Evolutionary conservation across 345 rosid genomes (phyloP), one percentile per base, ranked within the genome.

Genomic region (Microthlaspi erraticum): DNA sequence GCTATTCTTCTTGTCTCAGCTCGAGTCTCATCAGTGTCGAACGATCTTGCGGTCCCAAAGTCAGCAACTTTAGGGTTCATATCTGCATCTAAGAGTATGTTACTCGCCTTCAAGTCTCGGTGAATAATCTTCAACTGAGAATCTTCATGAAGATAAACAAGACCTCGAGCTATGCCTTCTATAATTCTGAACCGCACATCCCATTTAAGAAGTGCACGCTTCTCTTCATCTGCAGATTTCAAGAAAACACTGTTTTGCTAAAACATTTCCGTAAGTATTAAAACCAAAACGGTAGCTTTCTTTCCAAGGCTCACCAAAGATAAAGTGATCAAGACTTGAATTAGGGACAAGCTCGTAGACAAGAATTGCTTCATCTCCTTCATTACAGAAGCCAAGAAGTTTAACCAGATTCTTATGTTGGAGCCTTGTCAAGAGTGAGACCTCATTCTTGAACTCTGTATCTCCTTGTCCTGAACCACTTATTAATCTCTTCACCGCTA

Each of bases 351-450:
- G 69, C 58, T 86, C 88, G 12, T 84, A 86, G 36, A 86, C 58
- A 37, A 86, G 74, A 74, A 86, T 77, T 62, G 38, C 78, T 37
- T 86, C 83, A 2, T 53, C 68, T 65, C 72, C 72, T 20, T 80
- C 64, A 44, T 68, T 56, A 75, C 83, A 82, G 19, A 81, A 84
- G 1, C 86, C 86, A 0, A 86, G 68, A 31, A 84, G 83, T 57
- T 79, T 80, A 32, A 84, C 83, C 2, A 86, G 70, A 48, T 82
- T 83, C 43, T 59, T 70, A 41, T 84, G 86, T 60, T 86, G 90
- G 70, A 86, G 90, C 45, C 73, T 84, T 37, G 85, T 78, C 55
- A 86, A 54, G 38, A 86, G 34, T 10, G 50, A 38, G 2, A 81
- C 86, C 68, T 83, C 86, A 33, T 79, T 86, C 62, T 68, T 77